These are phyloP conservation scores for Cystobasidium onofrii DNA, from an alignment of 768 basidiomycete species.

Conservation along the genomic window DNA sequence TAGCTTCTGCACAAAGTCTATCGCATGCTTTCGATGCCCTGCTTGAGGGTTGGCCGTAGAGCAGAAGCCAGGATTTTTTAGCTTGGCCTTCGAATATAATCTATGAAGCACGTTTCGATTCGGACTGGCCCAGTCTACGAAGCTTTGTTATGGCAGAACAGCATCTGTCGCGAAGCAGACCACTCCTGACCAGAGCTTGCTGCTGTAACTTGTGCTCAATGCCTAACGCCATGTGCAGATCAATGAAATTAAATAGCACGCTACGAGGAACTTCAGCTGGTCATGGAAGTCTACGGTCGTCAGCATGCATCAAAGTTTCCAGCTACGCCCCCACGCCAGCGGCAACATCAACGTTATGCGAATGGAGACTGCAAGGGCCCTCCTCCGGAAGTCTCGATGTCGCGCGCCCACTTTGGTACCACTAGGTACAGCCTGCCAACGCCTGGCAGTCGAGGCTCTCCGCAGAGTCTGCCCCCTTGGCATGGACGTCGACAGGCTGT, in stretches of 20 bases:
- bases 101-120: too few species aligned
- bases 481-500: neutral
- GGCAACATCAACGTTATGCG: neutral
- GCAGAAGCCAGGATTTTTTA: too few species aligned
- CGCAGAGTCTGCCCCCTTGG: neutral
- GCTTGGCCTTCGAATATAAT: too few species aligned
- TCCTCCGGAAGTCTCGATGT: neutral
- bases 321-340: neutral
- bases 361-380: neutral
- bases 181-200: too few species aligned
- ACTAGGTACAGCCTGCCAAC: neutral
- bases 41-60: too few species aligned
- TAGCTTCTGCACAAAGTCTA: too few species aligned
- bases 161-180: too few species aligned
- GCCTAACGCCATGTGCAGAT: neutral
- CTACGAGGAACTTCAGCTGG: neutral
- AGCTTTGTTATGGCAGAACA: too few species aligned
- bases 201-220: too few species aligned
- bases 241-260: neutral
- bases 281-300: neutral
- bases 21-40: too few species aligned
- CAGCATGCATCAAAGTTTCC: neutral
- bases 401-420: neutral
- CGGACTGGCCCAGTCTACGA: too few species aligned
- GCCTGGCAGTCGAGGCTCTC: neutral